Conservation (phyloP, 371 early-diverging fungal species). For the Saksenaea oblongispora region DNA sequence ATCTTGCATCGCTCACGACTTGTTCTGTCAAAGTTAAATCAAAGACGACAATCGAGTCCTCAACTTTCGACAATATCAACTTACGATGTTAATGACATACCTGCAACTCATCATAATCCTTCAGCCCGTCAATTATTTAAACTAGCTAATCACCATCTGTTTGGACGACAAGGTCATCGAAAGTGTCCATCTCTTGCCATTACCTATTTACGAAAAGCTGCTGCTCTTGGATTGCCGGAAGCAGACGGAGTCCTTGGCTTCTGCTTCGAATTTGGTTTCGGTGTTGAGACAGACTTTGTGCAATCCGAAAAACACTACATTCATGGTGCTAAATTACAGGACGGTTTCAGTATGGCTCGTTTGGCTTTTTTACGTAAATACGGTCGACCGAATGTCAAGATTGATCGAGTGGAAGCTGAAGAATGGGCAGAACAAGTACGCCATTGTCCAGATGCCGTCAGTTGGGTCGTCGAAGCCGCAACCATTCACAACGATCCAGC, state of each 20-base stretch:
- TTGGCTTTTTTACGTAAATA: constrained; percentile 77
- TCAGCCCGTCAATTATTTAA: constrained; percentile 32
- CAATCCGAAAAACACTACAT: constrained; percentile 65
- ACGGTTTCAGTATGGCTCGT: constrained; percentile 63
- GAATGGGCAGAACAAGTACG: constrained; percentile 51
- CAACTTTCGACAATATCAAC: constrained; percentile 4
- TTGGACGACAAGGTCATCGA: constrained; percentile 54
- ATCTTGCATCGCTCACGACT: constrained; percentile 26
- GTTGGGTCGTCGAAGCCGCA: constrained; percentile 64
- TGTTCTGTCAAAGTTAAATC: constrained; percentile 15
- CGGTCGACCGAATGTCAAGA: constrained; percentile 74
- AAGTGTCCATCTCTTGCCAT: constrained; percentile 48
- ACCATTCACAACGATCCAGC: constrained; percentile 43
- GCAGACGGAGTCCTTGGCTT: constrained; percentile 64
- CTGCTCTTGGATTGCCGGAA: constrained; percentile 38
- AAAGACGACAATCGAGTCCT: constrained; percentile 17
- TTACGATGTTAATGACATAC: constrained; percentile 11
- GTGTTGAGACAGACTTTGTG: constrained; percentile 53
- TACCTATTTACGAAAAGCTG: constrained; percentile 43
- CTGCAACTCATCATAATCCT: background rate
- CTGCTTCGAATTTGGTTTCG: constrained; percentile 84
- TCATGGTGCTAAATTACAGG: constrained; percentile 35
- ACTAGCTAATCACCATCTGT: constrained; percentile 51
- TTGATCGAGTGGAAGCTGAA: constrained; percentile 72
- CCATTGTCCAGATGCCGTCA: constrained; percentile 25